These are phyloP conservation scores for Coix lacrymajobi DNA, from an alignment of 176 grass and related monocot genomes.

Conservation along the genomic window DNA sequence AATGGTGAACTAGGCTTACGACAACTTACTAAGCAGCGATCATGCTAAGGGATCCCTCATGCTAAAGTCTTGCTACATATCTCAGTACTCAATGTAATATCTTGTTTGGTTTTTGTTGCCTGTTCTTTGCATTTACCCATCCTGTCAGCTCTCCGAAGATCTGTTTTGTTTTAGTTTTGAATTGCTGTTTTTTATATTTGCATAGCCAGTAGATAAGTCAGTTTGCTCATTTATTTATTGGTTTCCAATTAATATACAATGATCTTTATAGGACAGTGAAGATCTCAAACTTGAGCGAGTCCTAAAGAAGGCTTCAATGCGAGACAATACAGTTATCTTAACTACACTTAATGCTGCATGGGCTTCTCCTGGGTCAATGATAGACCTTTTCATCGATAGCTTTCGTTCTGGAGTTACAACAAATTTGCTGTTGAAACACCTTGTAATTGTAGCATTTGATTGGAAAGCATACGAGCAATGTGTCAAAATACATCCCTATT, in stretches of 20 bases:
- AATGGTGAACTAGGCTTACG: not conserved
- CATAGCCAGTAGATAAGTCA: not conserved
- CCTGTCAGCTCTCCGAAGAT: not conserved
- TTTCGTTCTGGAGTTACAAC: constrained; percentile 40
- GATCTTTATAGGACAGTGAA: constrained; percentile 54
- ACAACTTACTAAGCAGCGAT: not conserved
- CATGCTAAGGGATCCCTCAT: not conserved
- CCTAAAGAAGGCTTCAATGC: constrained; percentile 51
- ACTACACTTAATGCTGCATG: constrained; percentile 73
- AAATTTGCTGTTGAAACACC: constrained; percentile 49
- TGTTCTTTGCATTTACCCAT: not conserved
- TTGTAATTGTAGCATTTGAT: constrained; percentile 65
- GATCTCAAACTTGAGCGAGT: constrained; percentile 48
- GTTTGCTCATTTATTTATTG: not conserved
- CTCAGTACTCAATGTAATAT: not conserved
- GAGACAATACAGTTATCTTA: constrained; percentile 66
- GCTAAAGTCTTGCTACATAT: not conserved
- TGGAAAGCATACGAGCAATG: constrained; percentile 54
- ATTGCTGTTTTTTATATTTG: not conserved
- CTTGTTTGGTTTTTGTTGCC: not conserved
- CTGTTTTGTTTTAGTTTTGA: not conserved
- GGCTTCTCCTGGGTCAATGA: constrained; percentile 59
- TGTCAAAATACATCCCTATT: constrained; percentile 49
- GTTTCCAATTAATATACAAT: constrained; percentile 16
- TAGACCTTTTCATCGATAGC: constrained; percentile 66